These are phyloP conservation scores for Cryptococcus neoformans DNA, from an alignment of 1,284 basidiomycete genomes.

Conservation along the genomic window DNA sequence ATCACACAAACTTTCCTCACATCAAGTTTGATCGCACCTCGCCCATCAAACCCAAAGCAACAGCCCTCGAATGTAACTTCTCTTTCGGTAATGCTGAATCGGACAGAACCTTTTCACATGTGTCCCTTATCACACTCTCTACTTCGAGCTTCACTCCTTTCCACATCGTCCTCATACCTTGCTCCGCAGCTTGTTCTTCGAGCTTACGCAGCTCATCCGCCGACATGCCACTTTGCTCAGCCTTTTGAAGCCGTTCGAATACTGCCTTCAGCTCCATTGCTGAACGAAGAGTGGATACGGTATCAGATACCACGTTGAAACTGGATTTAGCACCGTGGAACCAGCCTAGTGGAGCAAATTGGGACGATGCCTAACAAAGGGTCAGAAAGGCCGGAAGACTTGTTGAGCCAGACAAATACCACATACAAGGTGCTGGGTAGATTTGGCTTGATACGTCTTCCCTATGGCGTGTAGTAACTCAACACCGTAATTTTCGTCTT, in stretches of 20 bases:
- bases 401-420: too few species aligned
- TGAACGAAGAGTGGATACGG: conserved; percentile 60
- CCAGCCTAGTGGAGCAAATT: conserved; percentile 61
- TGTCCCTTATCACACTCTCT: conserved; percentile 89
- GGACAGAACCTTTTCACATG: conserved; percentile 78
- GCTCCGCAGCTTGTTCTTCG: conserved; percentile 96
- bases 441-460: conserved; percentile 80
- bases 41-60: conserved; percentile 79
- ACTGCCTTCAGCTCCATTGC: conserved; percentile 92
- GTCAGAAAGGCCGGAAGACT: background rate
- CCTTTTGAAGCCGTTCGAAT: conserved; percentile 92
- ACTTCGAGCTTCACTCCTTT: conserved; percentile 97
- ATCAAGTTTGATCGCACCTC: conserved; percentile 59
- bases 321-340: conserved; percentile 90
- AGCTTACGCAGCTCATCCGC: conserved; percentile 84
- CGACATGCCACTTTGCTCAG: conserved; percentile 80
- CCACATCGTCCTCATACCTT: conserved; percentile 85
- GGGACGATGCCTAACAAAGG: conserved; percentile 58
- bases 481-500: conserved; percentile 87
- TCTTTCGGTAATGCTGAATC: conserved; percentile 50
- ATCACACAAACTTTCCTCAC: background rate
- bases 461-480: conserved; percentile 91
- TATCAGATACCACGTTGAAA: conserved; percentile 89
- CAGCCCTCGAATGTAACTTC: conserved; percentile 70
- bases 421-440: conserved; percentile 53